These are phyloP conservation scores for Calonectria leucothoes DNA, from an alignment of 2,329 filamentous ascomycete genomes.

Conservation along the genomic window DNA sequence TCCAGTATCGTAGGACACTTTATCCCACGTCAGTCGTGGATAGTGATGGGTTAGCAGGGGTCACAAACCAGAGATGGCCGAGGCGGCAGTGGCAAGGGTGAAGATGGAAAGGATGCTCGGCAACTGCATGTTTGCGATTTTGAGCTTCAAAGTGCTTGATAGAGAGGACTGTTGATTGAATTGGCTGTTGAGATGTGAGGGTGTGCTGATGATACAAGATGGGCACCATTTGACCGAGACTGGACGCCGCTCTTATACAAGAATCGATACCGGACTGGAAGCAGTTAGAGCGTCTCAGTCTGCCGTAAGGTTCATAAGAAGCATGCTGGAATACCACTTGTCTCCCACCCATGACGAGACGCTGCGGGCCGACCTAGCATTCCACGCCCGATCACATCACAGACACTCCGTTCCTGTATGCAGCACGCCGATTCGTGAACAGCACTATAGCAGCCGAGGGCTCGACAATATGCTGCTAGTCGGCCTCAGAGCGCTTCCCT, in stretches of 20 bases:
- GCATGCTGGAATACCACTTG: constrained; percentile 23
- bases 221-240: constrained; percentile 16
- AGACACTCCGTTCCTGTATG: neutral
- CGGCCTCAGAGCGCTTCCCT: neutral
- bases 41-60: neutral
- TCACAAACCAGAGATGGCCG: constrained; percentile 49
- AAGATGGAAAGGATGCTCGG: constrained; percentile 53
- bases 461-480: too few relatives aligned
- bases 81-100: constrained; percentile 49
- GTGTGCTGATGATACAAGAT: neutral
- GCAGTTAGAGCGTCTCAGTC: neutral
- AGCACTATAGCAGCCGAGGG: neutral
- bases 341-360: constrained; percentile 29
- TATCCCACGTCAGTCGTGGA: constrained; percentile 18
- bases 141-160: constrained; percentile 14
- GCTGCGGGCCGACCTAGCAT: constrained; percentile 25
- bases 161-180: neutral
- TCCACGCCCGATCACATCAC: constrained; percentile 32
- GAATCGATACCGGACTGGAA: neutral
- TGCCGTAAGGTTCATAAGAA: constrained; percentile 25
- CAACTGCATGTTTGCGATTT: constrained; percentile 57
- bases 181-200: neutral
- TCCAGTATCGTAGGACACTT: constrained; percentile 77
- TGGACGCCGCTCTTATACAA: constrained; percentile 23
- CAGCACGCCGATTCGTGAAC: neutral